phyloP scores from a whole-genome alignment of 106 monocot species.

The Dendrobium officinale region DNA sequence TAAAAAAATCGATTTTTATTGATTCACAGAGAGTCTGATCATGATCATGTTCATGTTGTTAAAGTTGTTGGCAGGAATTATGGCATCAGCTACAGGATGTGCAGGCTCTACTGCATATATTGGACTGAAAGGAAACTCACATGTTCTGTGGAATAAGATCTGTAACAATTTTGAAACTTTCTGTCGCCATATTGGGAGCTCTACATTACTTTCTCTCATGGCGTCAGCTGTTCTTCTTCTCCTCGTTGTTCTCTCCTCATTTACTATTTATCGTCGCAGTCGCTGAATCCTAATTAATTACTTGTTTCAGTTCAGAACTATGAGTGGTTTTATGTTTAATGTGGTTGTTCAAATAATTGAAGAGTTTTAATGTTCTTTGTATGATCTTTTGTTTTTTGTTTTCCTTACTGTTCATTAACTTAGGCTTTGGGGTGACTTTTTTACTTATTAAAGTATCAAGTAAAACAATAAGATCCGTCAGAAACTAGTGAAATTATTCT shows the following conservation, averaged over 20 bases:
- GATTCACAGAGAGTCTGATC: background rate
- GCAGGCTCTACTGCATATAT: slow-evolving; percentile 29
- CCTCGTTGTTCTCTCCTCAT: slow-evolving; percentile 26
- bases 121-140: slow-evolving; percentile 37
- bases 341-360: no score
- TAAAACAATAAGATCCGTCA: no score
- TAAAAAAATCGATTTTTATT: background rate
- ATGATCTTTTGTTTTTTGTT: no score
- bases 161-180: slow-evolving; percentile 29
- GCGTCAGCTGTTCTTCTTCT: slow-evolving; percentile 23
- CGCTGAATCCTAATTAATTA: background rate
- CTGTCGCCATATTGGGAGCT: slow-evolving; percentile 28
- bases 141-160: slow-evolving; percentile 37
- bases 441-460: no score
- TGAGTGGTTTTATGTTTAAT: no score
- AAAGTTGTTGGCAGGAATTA: slow-evolving; percentile 33
- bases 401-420: no score
- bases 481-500: no score
- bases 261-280: slow-evolving; percentile 32
- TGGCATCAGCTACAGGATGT: slow-evolving; percentile 42
- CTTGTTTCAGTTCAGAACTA: no score
- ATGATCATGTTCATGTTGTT: no score
- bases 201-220: slow-evolving; percentile 12
- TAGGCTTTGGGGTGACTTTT: no score
- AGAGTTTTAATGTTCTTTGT: no score